A percentile compares a stretch with the other conserved stretches of the same genome.
These are phyloP conservation scores for Geoglossum glabrum DNA, from an alignment of 495 filamentous ascomycete genomes.

Conservation along the genomic window DNA sequence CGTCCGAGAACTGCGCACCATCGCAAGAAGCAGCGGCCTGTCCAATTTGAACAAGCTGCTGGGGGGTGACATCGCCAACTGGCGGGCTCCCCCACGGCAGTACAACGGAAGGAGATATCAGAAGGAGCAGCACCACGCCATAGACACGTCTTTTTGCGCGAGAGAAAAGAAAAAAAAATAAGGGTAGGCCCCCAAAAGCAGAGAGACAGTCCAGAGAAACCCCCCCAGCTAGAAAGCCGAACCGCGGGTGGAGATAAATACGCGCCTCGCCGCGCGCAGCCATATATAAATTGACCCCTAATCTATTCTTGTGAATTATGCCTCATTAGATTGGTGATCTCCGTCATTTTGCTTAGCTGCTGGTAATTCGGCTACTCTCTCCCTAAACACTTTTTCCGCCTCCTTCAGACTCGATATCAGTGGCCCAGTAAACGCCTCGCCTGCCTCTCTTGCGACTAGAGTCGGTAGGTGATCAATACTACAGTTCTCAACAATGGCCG, in stretches of 20 bases:
- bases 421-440: slow-evolving; percentile 65
- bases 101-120: neutral
- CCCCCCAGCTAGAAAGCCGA: too few relatives aligned
- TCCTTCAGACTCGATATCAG: slow-evolving; percentile 61
- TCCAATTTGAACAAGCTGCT: slow-evolving; percentile 30
- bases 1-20: slow-evolving; percentile 21
- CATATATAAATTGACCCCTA: too few relatives aligned
- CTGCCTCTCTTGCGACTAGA: slow-evolving; percentile 68
- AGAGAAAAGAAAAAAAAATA: too few relatives aligned
- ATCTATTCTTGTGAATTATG: too few relatives aligned
- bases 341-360: too few relatives aligned
- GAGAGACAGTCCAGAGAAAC: too few relatives aligned
- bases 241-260: too few relatives aligned
- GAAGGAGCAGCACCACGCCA: neutral
- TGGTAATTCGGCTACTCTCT: too few relatives aligned
- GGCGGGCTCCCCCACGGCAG: neutral
- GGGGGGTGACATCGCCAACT: slow-evolving; percentile 17
- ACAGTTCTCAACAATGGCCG: slow-evolving; percentile 5
- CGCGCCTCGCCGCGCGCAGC: too few relatives aligned
- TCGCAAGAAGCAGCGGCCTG: slow-evolving; percentile 23
- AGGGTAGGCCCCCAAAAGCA: too few relatives aligned
- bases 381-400: slow-evolving; percentile 69
- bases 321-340: too few relatives aligned
- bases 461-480: slow-evolving; percentile 83
- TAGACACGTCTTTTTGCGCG: neutral